A percentile compares a stretch with the other conserved stretches of the same genome.
Evolutionary conservation across 257 asterid species (phyloP).

Genomic region (Przewalskia tangutica): DNA sequence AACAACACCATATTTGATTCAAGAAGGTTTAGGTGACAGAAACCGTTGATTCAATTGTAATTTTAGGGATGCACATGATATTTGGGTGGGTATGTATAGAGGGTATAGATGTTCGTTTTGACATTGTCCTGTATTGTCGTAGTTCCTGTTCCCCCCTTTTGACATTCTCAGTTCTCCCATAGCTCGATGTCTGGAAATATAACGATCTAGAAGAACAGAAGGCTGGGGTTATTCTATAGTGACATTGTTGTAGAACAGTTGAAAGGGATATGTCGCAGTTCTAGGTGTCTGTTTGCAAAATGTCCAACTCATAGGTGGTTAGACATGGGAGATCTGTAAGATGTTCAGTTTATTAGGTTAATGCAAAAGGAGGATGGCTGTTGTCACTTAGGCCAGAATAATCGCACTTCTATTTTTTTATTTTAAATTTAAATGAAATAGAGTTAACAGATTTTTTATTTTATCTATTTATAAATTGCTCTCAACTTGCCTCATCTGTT

Average conservation of each 20-base stretch:
- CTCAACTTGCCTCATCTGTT: background rate
- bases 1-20: background rate
- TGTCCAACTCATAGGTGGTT: background rate
- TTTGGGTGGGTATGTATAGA: slow-evolving; percentile 24
- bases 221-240: background rate
- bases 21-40: slow-evolving; percentile 14
- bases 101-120: slow-evolving; percentile 20
- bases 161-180: background rate
- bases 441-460: background rate
- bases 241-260: background rate
- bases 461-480: too few relatives aligned
- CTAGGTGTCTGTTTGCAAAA: background rate
- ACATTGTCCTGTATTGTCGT: background rate
- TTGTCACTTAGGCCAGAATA: background rate
- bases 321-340: background rate
- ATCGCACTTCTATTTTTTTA: background rate
- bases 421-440: background rate
- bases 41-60: slow-evolving; percentile 12
- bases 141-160: background rate
- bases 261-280: background rate
- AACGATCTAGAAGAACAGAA: background rate
- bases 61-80: slow-evolving; percentile 13
- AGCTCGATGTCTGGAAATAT: background rate
- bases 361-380: background rate
- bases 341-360: background rate